These are phyloP conservation scores for Calonectria hongkongensis DNA, from an alignment of 2,329 filamentous ascomycete genomes.

Conservation along the genomic window DNA sequence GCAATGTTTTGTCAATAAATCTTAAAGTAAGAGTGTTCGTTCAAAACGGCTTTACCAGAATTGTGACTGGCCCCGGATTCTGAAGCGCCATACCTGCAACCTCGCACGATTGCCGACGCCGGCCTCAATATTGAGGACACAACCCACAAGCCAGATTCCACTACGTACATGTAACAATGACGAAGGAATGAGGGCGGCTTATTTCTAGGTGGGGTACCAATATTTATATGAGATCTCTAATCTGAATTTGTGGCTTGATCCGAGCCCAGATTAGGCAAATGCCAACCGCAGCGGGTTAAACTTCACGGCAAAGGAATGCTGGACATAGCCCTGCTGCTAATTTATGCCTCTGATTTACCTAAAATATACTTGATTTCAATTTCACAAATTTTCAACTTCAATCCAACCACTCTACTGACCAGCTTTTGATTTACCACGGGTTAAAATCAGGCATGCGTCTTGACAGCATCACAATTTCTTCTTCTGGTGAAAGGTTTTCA, in stretches of 20 bases:
- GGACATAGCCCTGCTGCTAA: background rate
- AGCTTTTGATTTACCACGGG: background rate
- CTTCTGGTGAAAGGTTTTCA: no score
- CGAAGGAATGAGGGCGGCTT: no score
- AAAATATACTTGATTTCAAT: no score
- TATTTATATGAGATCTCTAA: background rate
- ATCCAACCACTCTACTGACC: no score
- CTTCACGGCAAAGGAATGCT: background rate
- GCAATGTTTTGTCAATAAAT: background rate
- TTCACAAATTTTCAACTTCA: no score
- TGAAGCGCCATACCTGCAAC: background rate
- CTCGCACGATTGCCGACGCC: background rate
- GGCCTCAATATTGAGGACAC: no score
- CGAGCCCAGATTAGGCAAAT: background rate
- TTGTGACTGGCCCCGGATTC: background rate
- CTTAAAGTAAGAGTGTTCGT: background rate
- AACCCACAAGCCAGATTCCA: background rate
- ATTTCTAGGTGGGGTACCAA: background rate
- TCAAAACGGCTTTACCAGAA: background rate
- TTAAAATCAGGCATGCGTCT: background rate
- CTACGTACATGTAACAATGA: background rate
- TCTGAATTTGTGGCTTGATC: background rate
- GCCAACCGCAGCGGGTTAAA: background rate
- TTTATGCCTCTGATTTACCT: no score
- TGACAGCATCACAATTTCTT: no score